phyloP scores from a whole-genome alignment of 108 stramenopile genomes.

The Fistulifera pelliculosa region DNA sequence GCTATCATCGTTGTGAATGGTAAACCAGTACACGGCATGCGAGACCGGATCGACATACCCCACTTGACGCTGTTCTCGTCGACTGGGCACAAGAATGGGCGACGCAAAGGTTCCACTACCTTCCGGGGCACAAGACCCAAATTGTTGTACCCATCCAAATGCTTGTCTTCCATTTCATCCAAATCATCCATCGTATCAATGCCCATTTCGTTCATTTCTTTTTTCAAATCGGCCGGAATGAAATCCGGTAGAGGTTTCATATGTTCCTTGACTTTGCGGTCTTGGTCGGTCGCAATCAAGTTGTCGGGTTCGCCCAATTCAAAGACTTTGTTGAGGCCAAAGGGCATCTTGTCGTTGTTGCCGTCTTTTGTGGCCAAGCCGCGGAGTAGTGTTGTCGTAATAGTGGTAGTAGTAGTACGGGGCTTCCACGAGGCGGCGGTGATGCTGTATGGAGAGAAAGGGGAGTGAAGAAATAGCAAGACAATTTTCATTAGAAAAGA shows the following conservation, averaged over 20 bases:
- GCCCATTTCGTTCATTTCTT: slow-evolving; percentile 83
- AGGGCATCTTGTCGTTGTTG: slow-evolving; percentile 44
- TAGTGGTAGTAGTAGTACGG: too few species aligned
- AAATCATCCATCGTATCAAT: slow-evolving; percentile 76
- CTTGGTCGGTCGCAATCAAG: slow-evolving; percentile 72
- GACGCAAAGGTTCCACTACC: slow-evolving; percentile 72
- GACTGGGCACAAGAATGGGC: slow-evolving; percentile 81
- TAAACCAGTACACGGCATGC: slow-evolving; percentile 92
- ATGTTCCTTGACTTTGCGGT: slow-evolving; percentile 46
- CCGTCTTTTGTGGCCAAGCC: too few species aligned
- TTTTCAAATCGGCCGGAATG: slow-evolving; percentile 52
- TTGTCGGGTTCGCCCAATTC: slow-evolving; percentile 69
- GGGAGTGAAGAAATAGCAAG: too few species aligned
- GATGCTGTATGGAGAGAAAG: too few species aligned
- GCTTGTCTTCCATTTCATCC: slow-evolving; percentile 78
- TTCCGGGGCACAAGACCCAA: slow-evolving; percentile 84
- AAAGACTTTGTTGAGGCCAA: slow-evolving; percentile 76
- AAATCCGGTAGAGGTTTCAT: slow-evolving; percentile 58
- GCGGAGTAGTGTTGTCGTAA: too few species aligned
- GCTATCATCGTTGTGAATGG: slow-evolving; percentile 82
- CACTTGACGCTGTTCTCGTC: slow-evolving; percentile 66
- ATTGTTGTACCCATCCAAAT: slow-evolving; percentile 83
- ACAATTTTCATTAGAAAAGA: too few species aligned
- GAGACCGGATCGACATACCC: slow-evolving; percentile 79
- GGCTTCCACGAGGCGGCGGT: too few species aligned